Evolutionary conservation across 768 basidiomycete genomes (phyloP).

Genomic region (Arthromyces matolae): DNA sequence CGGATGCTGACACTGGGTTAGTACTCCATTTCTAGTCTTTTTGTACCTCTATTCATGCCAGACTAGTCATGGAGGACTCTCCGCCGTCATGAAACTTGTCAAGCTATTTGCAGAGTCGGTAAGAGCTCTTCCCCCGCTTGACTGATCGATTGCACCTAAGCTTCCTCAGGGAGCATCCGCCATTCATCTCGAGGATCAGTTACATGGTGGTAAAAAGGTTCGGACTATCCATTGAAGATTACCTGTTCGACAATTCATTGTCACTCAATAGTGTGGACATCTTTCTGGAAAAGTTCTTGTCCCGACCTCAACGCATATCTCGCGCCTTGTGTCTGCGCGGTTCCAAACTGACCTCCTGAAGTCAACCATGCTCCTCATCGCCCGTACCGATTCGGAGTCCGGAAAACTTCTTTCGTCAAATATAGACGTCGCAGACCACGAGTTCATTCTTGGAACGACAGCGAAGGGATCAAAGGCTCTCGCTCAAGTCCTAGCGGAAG

Average conservation of each 20-base stretch:
- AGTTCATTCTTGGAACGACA: conserved; percentile 66
- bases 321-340: conserved; percentile 78
- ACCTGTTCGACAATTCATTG: neutral
- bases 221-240: too few relatives aligned
- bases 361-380: conserved; percentile 84
- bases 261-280: conserved; percentile 64
- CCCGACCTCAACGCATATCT: conserved; percentile 82
- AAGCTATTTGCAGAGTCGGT: conserved; percentile 95
- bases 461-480: conserved; percentile 46
- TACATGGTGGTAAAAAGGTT: conserved; percentile 91
- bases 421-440: conserved; percentile 79
- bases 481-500: conserved; percentile 66
- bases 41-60: conserved; percentile 6
- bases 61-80: conserved; percentile 83
- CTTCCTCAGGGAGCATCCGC: conserved; percentile 69
- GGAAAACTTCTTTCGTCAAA: conserved; percentile 81
- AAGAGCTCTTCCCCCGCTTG: conserved; percentile 7
- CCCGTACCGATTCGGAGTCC: conserved; percentile 89
- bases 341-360: conserved; percentile 91
- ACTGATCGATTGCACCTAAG: neutral
- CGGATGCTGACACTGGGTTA: conserved; percentile 92
- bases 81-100: conserved; percentile 89
- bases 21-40: conserved; percentile 14
- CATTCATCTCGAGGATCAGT: conserved; percentile 91
- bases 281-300: conserved; percentile 91